These are phyloP conservation scores for Cryptococcus sp. DNA, from an alignment of 1,284 basidiomycete species.

Conservation along the genomic window DNA sequence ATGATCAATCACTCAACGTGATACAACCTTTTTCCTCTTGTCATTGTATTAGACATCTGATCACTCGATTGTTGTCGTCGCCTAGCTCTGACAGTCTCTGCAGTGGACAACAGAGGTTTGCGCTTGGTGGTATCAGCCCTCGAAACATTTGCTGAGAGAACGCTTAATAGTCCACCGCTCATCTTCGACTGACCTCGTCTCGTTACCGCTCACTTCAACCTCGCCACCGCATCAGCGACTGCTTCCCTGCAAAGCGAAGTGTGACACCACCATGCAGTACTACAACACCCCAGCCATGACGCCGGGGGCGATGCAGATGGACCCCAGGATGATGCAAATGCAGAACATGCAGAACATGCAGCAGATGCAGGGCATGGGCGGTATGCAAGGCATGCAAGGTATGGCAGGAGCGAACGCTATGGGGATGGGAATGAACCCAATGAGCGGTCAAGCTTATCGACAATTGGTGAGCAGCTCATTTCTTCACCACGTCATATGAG, in stretches of 20 bases:
- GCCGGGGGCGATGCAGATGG: constrained; percentile 10
- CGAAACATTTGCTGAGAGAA: not conserved
- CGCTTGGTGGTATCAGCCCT: too few species aligned
- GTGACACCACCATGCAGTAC: constrained; percentile 13
- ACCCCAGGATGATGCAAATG: constrained; percentile 13
- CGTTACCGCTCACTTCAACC: not conserved
- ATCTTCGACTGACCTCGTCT: not conserved
- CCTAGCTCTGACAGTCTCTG: too few species aligned
- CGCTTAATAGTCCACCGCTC: not conserved
- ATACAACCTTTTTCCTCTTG: too few species aligned
- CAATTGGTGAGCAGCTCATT: constrained; percentile 27
- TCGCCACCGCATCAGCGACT: not conserved
- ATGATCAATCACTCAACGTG: too few species aligned
- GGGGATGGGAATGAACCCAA: constrained; percentile 12
- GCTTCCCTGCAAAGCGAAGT: not conserved
- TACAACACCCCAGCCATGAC: constrained; percentile 19
- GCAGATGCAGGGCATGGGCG: constrained; percentile 7
- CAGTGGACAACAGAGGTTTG: too few species aligned
- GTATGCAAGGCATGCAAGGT: constrained; percentile 14
- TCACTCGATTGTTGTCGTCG: too few species aligned
- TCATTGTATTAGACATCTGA: too few species aligned
- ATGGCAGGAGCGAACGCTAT: constrained; percentile 38
- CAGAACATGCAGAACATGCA: constrained; percentile 13
- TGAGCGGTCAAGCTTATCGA: constrained; percentile 32
- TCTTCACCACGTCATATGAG: not conserved